Percentiles rank a stretch among this genome's conserved stretches.
Evolutionary conservation across 371 early-diverging fungal species (phyloP).

Genomic region (Mortierella sp.): DNA sequence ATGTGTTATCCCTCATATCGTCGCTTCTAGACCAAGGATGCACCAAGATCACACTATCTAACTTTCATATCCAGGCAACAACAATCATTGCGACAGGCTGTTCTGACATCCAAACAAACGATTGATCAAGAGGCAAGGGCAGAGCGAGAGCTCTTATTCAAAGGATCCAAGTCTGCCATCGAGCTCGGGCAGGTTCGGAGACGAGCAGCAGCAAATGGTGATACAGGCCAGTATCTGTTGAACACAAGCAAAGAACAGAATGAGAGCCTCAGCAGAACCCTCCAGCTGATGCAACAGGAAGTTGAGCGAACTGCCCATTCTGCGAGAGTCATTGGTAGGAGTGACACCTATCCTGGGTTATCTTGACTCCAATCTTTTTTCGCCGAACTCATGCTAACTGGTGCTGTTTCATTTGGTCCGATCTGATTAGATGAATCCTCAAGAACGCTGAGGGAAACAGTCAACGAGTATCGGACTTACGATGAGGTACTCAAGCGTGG

Average conservation of each 20-base stretch:
- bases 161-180: conserved; percentile 48
- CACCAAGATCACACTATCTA: too few species aligned
- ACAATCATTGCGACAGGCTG: conserved; percentile 62
- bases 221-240: conserved; percentile 53
- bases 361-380: not conserved
- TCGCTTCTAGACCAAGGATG: too few species aligned
- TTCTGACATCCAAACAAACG: conserved; percentile 66
- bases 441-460: conserved; percentile 62
- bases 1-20: conserved; percentile 35
- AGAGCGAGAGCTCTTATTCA: conserved; percentile 69
- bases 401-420: not conserved
- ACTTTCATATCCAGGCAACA: conserved; percentile 56
- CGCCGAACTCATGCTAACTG: not conserved
- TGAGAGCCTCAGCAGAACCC: conserved; percentile 67
- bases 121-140: conserved; percentile 63
- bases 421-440: conserved; percentile 70
- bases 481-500: conserved; percentile 69
- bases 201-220: conserved; percentile 54
- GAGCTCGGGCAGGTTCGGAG: conserved; percentile 46
- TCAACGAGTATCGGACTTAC: conserved; percentile 71
- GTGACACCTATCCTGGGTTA: not conserved
- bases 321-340: conserved; percentile 71
- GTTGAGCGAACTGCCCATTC: conserved; percentile 76
- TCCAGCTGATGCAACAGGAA: conserved; percentile 79
- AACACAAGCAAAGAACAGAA: conserved; percentile 49